phyloP scores from a whole-genome alignment of 2,329 filamentous ascomycete genomes.

The Pezizomycotina sp. region DNA sequence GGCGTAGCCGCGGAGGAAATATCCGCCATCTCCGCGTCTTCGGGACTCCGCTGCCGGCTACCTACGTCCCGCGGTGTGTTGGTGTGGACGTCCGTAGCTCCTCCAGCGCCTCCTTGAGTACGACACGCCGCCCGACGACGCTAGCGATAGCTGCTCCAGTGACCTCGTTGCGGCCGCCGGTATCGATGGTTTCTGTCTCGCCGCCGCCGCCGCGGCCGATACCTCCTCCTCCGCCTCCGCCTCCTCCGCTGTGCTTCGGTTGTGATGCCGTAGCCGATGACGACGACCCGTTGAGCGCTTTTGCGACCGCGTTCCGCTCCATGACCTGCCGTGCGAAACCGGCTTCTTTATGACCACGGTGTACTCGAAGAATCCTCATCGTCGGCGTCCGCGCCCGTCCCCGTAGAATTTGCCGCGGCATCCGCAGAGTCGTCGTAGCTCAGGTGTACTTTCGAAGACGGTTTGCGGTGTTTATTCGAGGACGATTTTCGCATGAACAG shows the following conservation, averaged over 20 bases:
- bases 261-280: too few relatives aligned
- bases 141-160: slow-evolving; percentile 14
- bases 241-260: too few relatives aligned
- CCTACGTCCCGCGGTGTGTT: too few relatives aligned
- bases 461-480: slow-evolving; percentile 13
- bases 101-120: slow-evolving; percentile 17
- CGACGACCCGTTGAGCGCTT: too few relatives aligned
- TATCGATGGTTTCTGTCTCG: slow-evolving; percentile 14
- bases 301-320: slow-evolving; percentile 10
- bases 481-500: slow-evolving; percentile 16
- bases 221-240: too few relatives aligned
- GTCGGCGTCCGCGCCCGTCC: too few relatives aligned
- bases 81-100: slow-evolving; percentile 15
- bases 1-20: too few relatives aligned
- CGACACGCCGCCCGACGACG: slow-evolving; percentile 8
- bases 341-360: slow-evolving; percentile 17
- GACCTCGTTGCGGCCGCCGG: too few relatives aligned
- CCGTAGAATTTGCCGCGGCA: slow-evolving; percentile 2
- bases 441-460: slow-evolving; percentile 7
- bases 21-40: too few relatives aligned
- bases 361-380: too few relatives aligned
- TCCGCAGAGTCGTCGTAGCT: slow-evolving; percentile 10
- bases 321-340: slow-evolving; percentile 9
- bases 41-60: too few relatives aligned
- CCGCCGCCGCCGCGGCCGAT: neutral